Evolutionary conservation across 805 yeast genomes (phyloP), one percentile per base, ranked within the genome.

Genomic region (Saturnispora dispora): DNA sequence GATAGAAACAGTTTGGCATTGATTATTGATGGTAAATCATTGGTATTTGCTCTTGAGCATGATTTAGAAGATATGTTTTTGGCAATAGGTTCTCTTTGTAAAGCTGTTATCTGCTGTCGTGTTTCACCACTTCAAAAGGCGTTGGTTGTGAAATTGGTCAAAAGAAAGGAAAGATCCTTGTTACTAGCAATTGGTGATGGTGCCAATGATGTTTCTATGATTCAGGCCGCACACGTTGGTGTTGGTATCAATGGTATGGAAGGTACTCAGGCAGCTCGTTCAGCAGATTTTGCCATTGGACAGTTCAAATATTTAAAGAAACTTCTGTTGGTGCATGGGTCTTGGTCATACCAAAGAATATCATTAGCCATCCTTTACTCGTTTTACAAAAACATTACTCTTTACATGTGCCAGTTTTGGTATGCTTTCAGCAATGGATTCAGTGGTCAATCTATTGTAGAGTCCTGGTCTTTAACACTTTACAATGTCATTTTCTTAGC

Each of bases 181-280:
- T 67, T 95, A 42, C 72, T 93, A 53, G 98, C 99, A 1, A 85
- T 93, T 63, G 99, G 99, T 43, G 99, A 93, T 69, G 99, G 99
- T 63, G 99, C 99, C 3, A 93, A 93, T 63, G 99, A 93, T 71
- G 99, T 93, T 40, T 85, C 96, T 36, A 93, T 93, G 99, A 93
- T 93, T 57, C 99, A 93, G 68, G 98, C 99, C 15, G 99, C 99
- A 0, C 98, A 93, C 67, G 96, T 93, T 49, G 99, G 99, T 56
- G 96, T 93, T 23, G 99, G 99, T 64, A 95, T 93, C 56, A 87
- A 95, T 68, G 99, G 99, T 57, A 85, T 89, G 91, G 99, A 93
- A 71, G 99, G 99, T 58, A 89, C 90, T 88, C 99, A 93, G 69
- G 99, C 99, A 10, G 97, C 99, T 0, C 78, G 99, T 66, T 84